These are phyloP conservation scores for Coemansia erecta DNA, from an alignment of 192 early-diverging fungal species.

Conservation along the genomic window DNA sequence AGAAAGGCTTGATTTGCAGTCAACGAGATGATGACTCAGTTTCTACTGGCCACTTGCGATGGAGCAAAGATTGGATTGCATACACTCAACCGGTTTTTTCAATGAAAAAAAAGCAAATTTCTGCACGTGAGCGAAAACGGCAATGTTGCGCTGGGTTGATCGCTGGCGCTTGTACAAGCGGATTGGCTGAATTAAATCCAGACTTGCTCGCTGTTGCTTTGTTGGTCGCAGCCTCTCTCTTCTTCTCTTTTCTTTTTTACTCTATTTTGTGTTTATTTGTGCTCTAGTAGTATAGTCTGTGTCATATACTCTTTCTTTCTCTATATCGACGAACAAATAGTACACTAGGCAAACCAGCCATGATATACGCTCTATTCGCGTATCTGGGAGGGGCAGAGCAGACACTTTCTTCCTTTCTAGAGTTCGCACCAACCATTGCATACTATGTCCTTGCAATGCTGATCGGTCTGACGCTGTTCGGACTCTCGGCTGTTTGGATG, in stretches of 20 bases:
- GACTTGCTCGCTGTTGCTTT: neutral
- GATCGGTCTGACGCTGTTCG: constrained; percentile 21
- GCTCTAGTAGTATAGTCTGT: no score
- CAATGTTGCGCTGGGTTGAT: constrained; percentile 8
- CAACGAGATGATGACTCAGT: no score
- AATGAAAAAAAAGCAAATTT: neutral
- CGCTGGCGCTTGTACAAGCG: constrained; percentile 2
- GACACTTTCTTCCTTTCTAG: constrained; percentile 21
- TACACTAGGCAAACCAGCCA: neutral
- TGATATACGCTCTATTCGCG: constrained; percentile 46
- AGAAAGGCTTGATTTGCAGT: neutral
- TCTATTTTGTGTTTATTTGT: no score
- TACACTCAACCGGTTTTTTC: constrained; percentile 7
- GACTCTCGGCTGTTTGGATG: constrained; percentile 55
- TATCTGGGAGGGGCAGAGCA: constrained; percentile 37
- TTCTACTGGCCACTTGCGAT: no score
- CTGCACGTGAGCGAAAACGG: constrained; percentile 5
- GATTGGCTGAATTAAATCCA: neutral
- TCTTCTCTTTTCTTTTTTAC: constrained; percentile 2
- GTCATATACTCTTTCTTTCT: neutral
- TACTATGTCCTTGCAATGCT: constrained; percentile 34
- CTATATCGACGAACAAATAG: neutral
- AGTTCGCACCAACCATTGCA: constrained; percentile 31
- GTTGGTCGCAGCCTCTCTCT: neutral
- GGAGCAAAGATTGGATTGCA: no score